Evolutionary conservation across 2,329 filamentous ascomycete species (phyloP), one percentile per base, ranked within the genome.

Genomic region (Cercospora zeae-maydis): DNA sequence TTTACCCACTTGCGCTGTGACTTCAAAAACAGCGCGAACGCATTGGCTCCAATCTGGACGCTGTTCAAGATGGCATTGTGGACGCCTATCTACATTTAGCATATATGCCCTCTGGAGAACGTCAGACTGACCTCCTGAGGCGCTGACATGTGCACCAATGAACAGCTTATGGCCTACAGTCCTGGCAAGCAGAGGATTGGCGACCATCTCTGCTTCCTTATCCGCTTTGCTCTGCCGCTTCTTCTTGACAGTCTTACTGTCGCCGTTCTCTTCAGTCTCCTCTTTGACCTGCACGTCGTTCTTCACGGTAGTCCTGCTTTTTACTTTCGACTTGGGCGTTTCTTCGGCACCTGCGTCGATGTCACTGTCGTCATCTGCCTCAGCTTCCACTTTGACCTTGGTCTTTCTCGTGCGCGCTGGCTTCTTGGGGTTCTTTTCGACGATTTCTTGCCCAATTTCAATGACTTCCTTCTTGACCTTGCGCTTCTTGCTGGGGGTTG

Each of bases 1-100:
- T 89, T 96, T 30, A 85, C 83, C 95, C 95, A 99, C 80, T 96
- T 98, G 60, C 93, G 88, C 76, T 99, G 95, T 0, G 91, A 96
- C 75, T 98, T 98, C 70, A 99, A 83, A 79, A 99, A 99, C 19
- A 98, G 82, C 3, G 95, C 95, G 70, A 98, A 96, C 9, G 93
- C 87, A 75, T 98, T 99, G 66, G 90, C 93, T 58, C 93, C 83
- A 55, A 66, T 72, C 45, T 79, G 70, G 5, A 69, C 58, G 31
- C 64, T 56, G 66, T 80, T 71, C 70, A 83, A 80, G 63, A 98
- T 83, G 0, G 93, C 84, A 76, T 98, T 97, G 62, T 97, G 92
- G 0, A 98, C 90, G 58, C 93, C 55, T 58, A 58, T 47, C 21
- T 58, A 58, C 13, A 11, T 49, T 58, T 36, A 58, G 55, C 55